A percentile compares a stretch with the other conserved stretches of the same genome.
Evolutionary conservation across 2,329 filamentous ascomycete species (phyloP).

Genomic region (Pseudocercospora crystallina): DNA sequence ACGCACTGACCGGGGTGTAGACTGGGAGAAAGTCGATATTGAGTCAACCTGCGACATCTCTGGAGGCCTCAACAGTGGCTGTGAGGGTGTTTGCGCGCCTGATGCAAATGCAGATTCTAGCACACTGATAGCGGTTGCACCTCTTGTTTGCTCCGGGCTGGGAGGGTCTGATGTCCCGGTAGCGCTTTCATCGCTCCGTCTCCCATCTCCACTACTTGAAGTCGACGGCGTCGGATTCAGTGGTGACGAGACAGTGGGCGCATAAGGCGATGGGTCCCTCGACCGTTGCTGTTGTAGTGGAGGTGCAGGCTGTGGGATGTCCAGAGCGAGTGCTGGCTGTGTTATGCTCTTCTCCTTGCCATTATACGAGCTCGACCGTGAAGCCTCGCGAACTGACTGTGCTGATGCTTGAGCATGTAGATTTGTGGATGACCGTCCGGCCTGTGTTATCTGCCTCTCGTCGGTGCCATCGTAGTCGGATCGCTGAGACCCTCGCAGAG

Average conservation of each 20-base stretch:
- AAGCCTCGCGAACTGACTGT: slow-evolving; percentile 34
- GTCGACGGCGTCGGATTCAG: slow-evolving; percentile 21
- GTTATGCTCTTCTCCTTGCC: slow-evolving; percentile 1
- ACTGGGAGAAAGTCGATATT: slow-evolving; percentile 28
- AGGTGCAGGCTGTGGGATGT: slow-evolving; percentile 7
- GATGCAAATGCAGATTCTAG: neutral
- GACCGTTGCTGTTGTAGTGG: slow-evolving; percentile 4
- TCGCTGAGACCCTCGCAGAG: slow-evolving; percentile 21
- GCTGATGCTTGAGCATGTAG: slow-evolving; percentile 36
- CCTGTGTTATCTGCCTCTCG: slow-evolving; percentile 30
- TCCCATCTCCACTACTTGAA: slow-evolving; percentile 10
- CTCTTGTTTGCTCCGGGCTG: too few species aligned
- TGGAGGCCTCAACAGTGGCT: slow-evolving; percentile 17
- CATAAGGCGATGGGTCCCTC: slow-evolving; percentile 15
- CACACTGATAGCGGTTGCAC: too few species aligned
- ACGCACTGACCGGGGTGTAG: slow-evolving; percentile 35
- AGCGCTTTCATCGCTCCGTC: slow-evolving; percentile 21
- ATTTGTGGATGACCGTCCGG: slow-evolving; percentile 34
- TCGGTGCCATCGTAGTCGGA: slow-evolving; percentile 23
- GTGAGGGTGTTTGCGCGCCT: slow-evolving; percentile 11
- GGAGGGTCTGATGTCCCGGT: slow-evolving; percentile 11
- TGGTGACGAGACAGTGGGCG: slow-evolving; percentile 20
- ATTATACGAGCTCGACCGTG: slow-evolving; percentile 20
- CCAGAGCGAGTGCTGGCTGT: slow-evolving; percentile 6
- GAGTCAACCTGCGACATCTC: slow-evolving; percentile 29